phyloP scores from a whole-genome alignment of 1,284 basidiomycete genomes.

The Cystobasidium sp. region DNA sequence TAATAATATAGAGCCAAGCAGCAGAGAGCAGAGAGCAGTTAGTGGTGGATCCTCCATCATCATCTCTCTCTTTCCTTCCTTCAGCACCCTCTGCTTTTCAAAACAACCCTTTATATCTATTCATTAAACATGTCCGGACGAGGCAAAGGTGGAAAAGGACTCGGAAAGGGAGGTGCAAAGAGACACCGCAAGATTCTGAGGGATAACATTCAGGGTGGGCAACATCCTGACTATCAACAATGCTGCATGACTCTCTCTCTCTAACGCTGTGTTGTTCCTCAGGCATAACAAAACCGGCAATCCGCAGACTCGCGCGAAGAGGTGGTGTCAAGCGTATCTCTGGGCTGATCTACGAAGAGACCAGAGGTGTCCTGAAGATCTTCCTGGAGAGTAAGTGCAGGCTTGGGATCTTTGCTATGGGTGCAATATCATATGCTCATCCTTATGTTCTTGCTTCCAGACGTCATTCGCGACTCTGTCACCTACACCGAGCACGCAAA shows the following conservation, averaged over 20 bases:
- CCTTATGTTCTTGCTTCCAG: constrained; percentile 1
- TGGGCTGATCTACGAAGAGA: constrained; percentile 91
- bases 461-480: constrained; percentile 67
- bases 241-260: too few relatives aligned
- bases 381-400: constrained; percentile 64
- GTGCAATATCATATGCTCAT: not conserved
- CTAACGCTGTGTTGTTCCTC: not conserved
- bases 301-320: constrained; percentile 90
- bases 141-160: constrained; percentile 74
- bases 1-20: too few relatives aligned
- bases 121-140: constrained; percentile 70
- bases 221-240: too few relatives aligned
- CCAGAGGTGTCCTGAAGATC: constrained; percentile 79
- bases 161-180: constrained; percentile 80
- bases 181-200: constrained; percentile 66
- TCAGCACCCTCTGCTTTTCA: not conserved
- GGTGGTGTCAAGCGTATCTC: constrained; percentile 96
- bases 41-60: constrained; percentile 9
- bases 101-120: not conserved
- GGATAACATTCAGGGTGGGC: constrained; percentile 75
- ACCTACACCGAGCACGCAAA: constrained; percentile 94
- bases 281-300: constrained; percentile 85
- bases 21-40: too few relatives aligned
- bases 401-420: not conserved
- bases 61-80: not conserved